These are phyloP conservation scores for Linderniella brevidens DNA, from an alignment of 257 asterid species.

Conservation along the genomic window DNA sequence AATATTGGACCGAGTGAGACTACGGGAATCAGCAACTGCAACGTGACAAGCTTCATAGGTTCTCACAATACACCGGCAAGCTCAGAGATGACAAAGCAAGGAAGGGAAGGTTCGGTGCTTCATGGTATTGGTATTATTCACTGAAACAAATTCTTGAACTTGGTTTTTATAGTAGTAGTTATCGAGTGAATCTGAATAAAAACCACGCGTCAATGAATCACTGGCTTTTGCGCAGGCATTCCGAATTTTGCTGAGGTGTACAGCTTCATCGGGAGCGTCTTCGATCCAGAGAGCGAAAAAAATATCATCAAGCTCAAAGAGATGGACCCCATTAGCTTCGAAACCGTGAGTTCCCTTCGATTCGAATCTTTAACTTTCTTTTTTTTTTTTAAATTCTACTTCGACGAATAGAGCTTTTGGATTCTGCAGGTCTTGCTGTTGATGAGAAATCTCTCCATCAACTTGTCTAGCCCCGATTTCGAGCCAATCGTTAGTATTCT, in stretches of 20 bases:
- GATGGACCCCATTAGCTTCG: conserved; percentile 94
- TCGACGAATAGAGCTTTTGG: too few species aligned
- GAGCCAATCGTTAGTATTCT: conserved; percentile 63
- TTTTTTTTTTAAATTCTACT: too few species aligned
- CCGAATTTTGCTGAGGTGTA: conserved; percentile 95
- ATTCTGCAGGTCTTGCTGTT: conserved; percentile 64
- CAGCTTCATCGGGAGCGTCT: conserved; percentile 86
- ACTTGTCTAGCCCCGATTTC: conserved; percentile 74
- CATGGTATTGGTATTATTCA: conserved; percentile 17
- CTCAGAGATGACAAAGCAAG: conserved; percentile 18
- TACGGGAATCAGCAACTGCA: too few species aligned
- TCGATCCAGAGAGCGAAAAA: conserved; percentile 61
- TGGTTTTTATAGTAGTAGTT: too few species aligned
- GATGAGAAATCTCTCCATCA: conserved; percentile 77
- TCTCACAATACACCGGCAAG: conserved; percentile 9
- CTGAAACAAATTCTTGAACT: too few species aligned
- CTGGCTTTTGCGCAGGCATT: conserved; percentile 27
- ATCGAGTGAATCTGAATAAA: too few species aligned
- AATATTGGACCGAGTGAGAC: too few species aligned
- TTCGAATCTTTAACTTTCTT: too few species aligned
- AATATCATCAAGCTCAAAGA: conserved; percentile 86
- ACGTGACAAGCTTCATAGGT: too few species aligned
- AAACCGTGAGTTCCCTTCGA: conserved; percentile 35
- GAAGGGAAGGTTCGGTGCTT: conserved; percentile 18
- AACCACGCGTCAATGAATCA: too few species aligned